phyloP scores from a whole-genome alignment of 805 yeast species.

The Kodamaea nitidulidarum region DNA sequence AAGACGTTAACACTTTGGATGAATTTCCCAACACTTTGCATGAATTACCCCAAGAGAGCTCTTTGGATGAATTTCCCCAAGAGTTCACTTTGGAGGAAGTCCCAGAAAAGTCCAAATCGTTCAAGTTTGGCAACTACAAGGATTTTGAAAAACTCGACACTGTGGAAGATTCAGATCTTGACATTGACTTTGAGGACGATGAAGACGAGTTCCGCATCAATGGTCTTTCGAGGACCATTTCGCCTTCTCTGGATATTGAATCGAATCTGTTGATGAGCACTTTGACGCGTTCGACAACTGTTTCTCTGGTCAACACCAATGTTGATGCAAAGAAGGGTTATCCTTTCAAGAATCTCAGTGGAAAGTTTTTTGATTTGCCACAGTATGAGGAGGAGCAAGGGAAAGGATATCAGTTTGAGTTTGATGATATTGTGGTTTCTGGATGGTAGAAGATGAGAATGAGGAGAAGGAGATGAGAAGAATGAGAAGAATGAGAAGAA shows the following conservation, averaged over 20 bases:
- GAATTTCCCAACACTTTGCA: too few relatives aligned
- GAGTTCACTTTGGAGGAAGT: too few relatives aligned
- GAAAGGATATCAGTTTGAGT: slow-evolving; percentile 15
- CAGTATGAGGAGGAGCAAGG: slow-evolving; percentile 19
- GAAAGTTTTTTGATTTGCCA: slow-evolving; percentile 33
- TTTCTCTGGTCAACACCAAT: slow-evolving; percentile 18
- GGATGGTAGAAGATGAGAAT: background rate
- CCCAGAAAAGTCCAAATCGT: background rate
- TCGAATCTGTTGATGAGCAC: slow-evolving; percentile 35
- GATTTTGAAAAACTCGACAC: slow-evolving; percentile 15
- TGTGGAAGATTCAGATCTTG: slow-evolving; percentile 15
- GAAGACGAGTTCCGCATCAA: slow-evolving; percentile 20
- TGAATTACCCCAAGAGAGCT: too few relatives aligned
- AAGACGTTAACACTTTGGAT: too few relatives aligned
- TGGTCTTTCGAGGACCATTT: slow-evolving; percentile 35
- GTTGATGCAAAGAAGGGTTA: slow-evolving; percentile 12
- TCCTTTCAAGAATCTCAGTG: slow-evolving; percentile 14
- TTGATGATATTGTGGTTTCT: slow-evolving; percentile 14
- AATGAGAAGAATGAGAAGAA: too few relatives aligned
- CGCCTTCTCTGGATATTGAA: slow-evolving; percentile 32
- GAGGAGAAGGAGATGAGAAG: too few relatives aligned
- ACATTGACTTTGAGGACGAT: slow-evolving; percentile 27
- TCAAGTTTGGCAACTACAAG: slow-evolving; percentile 11
- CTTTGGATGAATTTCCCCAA: too few relatives aligned
- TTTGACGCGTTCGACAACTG: slow-evolving; percentile 41